Percentiles rank a stretch among this genome's conserved stretches.
phyloP scores from a whole-genome alignment of 441 rosid genomes.

The Euphorbia corollata region DNA sequence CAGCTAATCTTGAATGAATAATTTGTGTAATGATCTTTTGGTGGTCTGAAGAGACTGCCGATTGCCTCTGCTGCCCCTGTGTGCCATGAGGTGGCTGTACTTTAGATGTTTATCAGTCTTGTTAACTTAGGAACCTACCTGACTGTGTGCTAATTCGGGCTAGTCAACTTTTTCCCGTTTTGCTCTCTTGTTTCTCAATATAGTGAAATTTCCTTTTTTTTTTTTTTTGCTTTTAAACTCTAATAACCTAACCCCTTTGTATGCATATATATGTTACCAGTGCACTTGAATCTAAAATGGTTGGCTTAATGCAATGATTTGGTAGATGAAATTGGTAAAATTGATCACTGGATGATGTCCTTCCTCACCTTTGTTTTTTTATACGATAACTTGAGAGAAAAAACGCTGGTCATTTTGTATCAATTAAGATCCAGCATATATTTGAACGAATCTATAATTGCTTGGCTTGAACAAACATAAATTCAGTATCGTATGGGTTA shows the following conservation, averaged over 20 bases:
- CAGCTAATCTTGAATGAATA: slow-evolving; percentile 30
- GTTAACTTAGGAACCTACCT: slow-evolving; percentile 48
- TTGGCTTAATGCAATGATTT: not conserved
- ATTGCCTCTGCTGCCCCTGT: slow-evolving; percentile 41
- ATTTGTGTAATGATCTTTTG: slow-evolving; percentile 14
- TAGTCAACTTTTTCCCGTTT: slow-evolving; percentile 25
- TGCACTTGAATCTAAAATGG: not conserved
- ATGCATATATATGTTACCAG: not conserved
- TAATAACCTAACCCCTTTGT: slow-evolving; percentile 1
- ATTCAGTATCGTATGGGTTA: no score
- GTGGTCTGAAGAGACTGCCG: slow-evolving; percentile 29
- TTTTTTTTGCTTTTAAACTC: not conserved
- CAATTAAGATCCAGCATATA: no score
- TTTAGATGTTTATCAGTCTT: slow-evolving; percentile 34
- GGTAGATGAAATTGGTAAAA: no score
- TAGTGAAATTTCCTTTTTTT: slow-evolving; percentile 22
- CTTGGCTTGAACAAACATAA: no score
- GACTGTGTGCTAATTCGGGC: slow-evolving; percentile 48
- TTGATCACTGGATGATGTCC: no score
- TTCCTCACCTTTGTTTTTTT: no score
- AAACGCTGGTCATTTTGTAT: no score
- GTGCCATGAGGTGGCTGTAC: slow-evolving; percentile 58
- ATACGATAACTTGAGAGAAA: no score
- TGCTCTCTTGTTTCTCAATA: slow-evolving; percentile 5
- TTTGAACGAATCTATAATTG: no score